Base-by-base conservation (phyloP, 306 rosid species). In the Castanea mollissima region DNA sequence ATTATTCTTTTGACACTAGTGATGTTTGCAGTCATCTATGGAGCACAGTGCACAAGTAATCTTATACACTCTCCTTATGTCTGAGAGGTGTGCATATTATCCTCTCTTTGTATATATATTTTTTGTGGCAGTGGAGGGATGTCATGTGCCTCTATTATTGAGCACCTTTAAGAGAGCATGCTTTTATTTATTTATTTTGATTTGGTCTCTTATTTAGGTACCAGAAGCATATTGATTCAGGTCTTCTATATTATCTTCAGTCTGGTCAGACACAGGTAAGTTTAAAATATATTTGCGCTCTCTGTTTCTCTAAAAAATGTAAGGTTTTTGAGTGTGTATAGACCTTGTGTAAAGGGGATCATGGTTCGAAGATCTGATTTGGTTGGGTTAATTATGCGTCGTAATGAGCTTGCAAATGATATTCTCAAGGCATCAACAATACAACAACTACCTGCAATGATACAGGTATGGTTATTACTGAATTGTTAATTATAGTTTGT, bases 1-100 rank as follows among this genome's bases (percentile, higher is more conserved):
- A 29, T 74, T 71, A 27, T 75, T 71, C 23, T 77, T 73, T 19
- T 69, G 41, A 70, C 85, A 82, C 69, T 55, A 78, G 29, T 74
- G 25, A 74, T 73, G 56, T 78, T 35, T 87, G 91, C 94, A 94
- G 98, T 87, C 91, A 77, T 90, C 89, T 46, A 77, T 81, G 83
- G 99, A 94, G 84, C 99, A 94, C 73, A 64, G 80, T 56, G 99
- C 99, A 80, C 99, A 94, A 91, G 97, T 94, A 59, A 90, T 92
- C 77, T 80, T 94, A 25, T 94, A 92, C 82, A 91, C 99, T 54
- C 89, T 94, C 75, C 85, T 94, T 74, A 91, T 94, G 99, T 94
- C 97, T 13, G 99, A 92, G 85, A 90, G 99, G 99, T 94, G 57
- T 83, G 57, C 68, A 34, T 64, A 65, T 23, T 49, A 20, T 77